These are phyloP conservation scores for Echinosphaeria canescens DNA, from an alignment of 2,329 filamentous ascomycete genomes.

Conservation along the genomic window DNA sequence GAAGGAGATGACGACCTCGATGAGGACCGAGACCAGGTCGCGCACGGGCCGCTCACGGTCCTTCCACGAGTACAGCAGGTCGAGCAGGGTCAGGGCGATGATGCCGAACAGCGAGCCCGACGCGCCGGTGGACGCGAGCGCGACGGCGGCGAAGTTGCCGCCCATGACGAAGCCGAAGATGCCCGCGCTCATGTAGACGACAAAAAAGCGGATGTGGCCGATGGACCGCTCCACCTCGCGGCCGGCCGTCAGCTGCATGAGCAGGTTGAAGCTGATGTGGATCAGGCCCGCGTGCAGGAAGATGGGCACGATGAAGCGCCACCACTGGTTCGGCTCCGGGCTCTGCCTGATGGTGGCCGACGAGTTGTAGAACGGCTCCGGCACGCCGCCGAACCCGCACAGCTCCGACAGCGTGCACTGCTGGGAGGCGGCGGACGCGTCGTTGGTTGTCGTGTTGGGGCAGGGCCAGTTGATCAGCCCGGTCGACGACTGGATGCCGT, in stretches of 20 bases:
- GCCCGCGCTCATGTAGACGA: conserved; percentile 79
- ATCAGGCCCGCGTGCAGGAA: conserved; percentile 89
- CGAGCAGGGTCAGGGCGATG: conserved; percentile 69
- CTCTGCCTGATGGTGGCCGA: conserved; percentile 19
- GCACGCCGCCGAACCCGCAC: conserved; percentile 66
- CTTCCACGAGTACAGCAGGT: conserved; percentile 83
- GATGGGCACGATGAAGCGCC: conserved; percentile 83
- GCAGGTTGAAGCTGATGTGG: conserved; percentile 89
- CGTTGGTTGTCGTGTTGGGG: conserved; percentile 50
- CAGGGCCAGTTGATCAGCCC: conserved; percentile 46
- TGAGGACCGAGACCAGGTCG: conserved; percentile 68
- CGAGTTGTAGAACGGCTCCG: conserved; percentile 41
- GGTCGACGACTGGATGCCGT: conserved; percentile 33
- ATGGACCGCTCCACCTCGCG: conserved; percentile 86
- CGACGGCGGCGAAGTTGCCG: conserved; percentile 73
- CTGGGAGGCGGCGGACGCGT: conserved; percentile 20
- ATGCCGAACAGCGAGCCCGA: conserved; percentile 86
- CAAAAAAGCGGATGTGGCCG: conserved; percentile 65
- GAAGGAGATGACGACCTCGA: conserved; percentile 79
- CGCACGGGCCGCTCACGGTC: conserved; percentile 56
- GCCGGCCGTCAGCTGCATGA: conserved; percentile 75
- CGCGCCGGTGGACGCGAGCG: conserved; percentile 67
- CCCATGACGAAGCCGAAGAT: conserved; percentile 95
- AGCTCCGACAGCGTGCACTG: conserved; percentile 58
- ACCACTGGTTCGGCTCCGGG: conserved; percentile 81